Conservation (phyloP, 768 basidiomycete species). For the Phlegmacium glaucopus region DNA sequence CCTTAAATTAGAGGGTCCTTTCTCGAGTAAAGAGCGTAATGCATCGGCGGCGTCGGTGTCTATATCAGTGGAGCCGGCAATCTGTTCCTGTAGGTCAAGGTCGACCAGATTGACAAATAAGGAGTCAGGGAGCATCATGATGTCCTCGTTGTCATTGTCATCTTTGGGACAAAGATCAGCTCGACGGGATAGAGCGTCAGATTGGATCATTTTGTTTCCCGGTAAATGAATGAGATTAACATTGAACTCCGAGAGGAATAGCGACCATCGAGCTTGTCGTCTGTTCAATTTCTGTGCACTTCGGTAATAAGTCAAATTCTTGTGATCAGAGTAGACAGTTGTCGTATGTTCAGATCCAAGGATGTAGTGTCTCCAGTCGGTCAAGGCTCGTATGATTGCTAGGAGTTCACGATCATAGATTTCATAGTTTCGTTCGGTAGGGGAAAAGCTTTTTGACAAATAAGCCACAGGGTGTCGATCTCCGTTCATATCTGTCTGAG, state of each 20-base stretch:
- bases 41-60: too few species aligned
- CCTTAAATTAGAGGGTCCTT: too few species aligned
- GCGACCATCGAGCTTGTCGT: conserved; percentile 41
- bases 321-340: conserved; percentile 31
- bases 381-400: conserved; percentile 35
- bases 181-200: too few species aligned
- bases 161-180: too few species aligned
- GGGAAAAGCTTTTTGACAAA: conserved; percentile 23
- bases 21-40: too few species aligned
- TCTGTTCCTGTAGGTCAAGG: too few species aligned
- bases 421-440: conserved; percentile 42
- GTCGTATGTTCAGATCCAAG: conserved; percentile 17
- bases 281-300: conserved; percentile 33
- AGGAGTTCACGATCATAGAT: conserved; percentile 46
- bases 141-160: too few species aligned
- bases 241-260: conserved; percentile 26
- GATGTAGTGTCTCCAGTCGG: conserved; percentile 24
- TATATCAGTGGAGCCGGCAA: too few species aligned
- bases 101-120: too few species aligned
- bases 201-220: too few species aligned
- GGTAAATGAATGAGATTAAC: too few species aligned
- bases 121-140: too few species aligned
- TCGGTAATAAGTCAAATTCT: conserved; percentile 40
- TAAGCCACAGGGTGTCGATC: conserved; percentile 36
- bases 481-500: conserved; percentile 18